Evolutionary conservation across 257 asterid genomes (phyloP), one percentile per base, ranked within the genome.

Genomic region (Cordia subcordata): DNA sequence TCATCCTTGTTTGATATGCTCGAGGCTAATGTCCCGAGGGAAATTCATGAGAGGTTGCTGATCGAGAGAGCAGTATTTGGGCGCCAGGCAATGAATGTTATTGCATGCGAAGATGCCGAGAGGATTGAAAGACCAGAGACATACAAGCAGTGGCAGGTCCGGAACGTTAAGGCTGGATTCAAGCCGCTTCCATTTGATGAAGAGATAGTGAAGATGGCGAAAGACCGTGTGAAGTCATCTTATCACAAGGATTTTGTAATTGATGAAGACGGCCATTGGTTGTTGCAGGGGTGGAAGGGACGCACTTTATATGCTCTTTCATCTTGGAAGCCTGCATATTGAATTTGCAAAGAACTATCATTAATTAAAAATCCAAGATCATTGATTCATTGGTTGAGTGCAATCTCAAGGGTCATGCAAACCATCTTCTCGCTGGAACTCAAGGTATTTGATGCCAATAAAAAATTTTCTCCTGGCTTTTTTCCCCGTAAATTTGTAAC

Each of bases 61-160:
- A 40, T 44, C 5, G 63, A 58, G 53, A 58, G 38, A 11, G 38
- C 10, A 12, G 40, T 58, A 37, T 40, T 58, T 20, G 53, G 63
- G 8, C 32, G 63, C 33, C 50, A 58, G 47, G 63, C 53, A 20
- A 44, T 39, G 63, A 58, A 58, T 39, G 53, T 58, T 12, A 58
- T 58, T 42, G 63, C 63, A 40, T 58, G 63, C 38, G 63, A 58
- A 58, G 63, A 16, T 9, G 53, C 63, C 21, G 11, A 49, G 13
- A 49, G 54, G 54, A 17, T 49, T 49, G 54, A 49, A 22, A 49
- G 54, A 49, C 63, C 63, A 58, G 63, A 58, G 53, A 42, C 51
- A 27, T 58, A 58, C 63, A 58, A 42, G 39, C 63, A 58, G 53
- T 58, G 53, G 63, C 63, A 58, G 33, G 63, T 58, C n/a, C 49